Evolutionary conservation across 1,284 basidiomycete species (phyloP).

Genomic region (Baeospora myosura): DNA sequence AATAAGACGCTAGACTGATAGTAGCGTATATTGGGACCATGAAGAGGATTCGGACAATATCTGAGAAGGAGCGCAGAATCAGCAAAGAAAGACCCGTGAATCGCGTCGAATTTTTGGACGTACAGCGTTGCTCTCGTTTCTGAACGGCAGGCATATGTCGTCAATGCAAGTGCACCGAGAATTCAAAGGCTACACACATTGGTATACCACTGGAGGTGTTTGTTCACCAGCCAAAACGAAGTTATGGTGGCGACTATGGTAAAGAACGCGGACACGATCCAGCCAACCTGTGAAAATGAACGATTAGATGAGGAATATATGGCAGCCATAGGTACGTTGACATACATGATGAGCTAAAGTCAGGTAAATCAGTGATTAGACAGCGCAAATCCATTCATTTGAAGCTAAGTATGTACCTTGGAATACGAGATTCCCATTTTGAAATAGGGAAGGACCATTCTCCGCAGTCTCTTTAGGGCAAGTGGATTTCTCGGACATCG

Average conservation of each 20-base stretch:
- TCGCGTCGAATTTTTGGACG: constrained; percentile 18
- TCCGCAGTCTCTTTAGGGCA: constrained; percentile 37
- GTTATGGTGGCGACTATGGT: constrained; percentile 44
- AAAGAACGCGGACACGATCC: constrained; percentile 63
- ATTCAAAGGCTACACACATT: constrained; percentile 36
- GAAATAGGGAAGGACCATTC: constrained; percentile 47
- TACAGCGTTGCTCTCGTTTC: constrained; percentile 66
- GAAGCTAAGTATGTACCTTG: constrained; percentile 37
- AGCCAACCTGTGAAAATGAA: constrained; percentile 47
- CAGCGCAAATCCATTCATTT: constrained; percentile 7
- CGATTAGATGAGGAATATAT: neutral
- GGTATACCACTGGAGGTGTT: constrained; percentile 69
- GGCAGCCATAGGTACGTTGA: neutral
- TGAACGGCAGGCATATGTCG: constrained; percentile 20
- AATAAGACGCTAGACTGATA: constrained; percentile 61
- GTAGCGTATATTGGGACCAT: constrained; percentile 75
- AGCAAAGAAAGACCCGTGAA: neutral
- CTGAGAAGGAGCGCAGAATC: constrained; percentile 23
- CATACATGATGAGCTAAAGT: constrained; percentile 42
- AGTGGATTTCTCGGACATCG: no score
- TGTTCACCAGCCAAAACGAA: constrained; percentile 68
- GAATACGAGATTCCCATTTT: constrained; percentile 55
- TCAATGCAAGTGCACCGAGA: no score
- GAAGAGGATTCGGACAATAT: constrained; percentile 68
- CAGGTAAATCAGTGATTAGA: constrained; percentile 10